These are phyloP conservation scores for Cordia subcordata DNA, from an alignment of 257 asterid species.

Conservation along the genomic window DNA sequence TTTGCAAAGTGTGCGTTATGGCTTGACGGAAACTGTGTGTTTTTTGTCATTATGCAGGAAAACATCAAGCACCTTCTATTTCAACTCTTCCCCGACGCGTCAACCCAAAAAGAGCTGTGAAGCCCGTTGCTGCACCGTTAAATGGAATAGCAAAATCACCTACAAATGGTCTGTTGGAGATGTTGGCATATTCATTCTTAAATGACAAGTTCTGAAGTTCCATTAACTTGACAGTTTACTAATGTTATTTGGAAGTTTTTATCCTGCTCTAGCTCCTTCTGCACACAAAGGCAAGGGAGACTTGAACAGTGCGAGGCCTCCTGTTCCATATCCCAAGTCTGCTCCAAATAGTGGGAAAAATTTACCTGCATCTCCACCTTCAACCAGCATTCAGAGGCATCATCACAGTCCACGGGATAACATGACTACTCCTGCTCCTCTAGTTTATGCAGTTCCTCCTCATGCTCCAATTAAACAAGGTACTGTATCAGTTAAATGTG, in stretches of 20 bases:
- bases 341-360: slow-evolving; percentile 22
- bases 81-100: slow-evolving; percentile 51
- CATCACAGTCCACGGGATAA: slow-evolving; percentile 26
- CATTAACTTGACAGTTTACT: slow-evolving; percentile 3
- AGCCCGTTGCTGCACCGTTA: slow-evolving; percentile 49
- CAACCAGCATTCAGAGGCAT: slow-evolving; percentile 19
- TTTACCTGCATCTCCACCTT: slow-evolving; percentile 31
- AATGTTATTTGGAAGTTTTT: slow-evolving; percentile 11
- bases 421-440: slow-evolving; percentile 45
- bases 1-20: not conserved
- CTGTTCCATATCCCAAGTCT: slow-evolving; percentile 37
- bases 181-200: slow-evolving; percentile 5
- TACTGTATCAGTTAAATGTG: slow-evolving; percentile 8
- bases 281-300: slow-evolving; percentile 27
- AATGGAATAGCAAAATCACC: slow-evolving; percentile 35
- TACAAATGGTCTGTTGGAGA: slow-evolving; percentile 40
- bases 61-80: slow-evolving; percentile 32
- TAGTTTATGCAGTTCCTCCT: slow-evolving; percentile 32
- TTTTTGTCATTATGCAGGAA: slow-evolving; percentile 29
- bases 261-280: slow-evolving; percentile 45
- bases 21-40: slow-evolving; percentile 6
- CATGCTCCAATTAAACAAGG: slow-evolving; percentile 47
- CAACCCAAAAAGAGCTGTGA: slow-evolving; percentile 23
- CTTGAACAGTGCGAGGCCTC: slow-evolving; percentile 43
- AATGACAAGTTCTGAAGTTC: slow-evolving; percentile 9